These are phyloP conservation scores for Apophysomyces variabilis DNA, from an alignment of 371 early-diverging fungal genomes.

Conservation along the genomic window DNA sequence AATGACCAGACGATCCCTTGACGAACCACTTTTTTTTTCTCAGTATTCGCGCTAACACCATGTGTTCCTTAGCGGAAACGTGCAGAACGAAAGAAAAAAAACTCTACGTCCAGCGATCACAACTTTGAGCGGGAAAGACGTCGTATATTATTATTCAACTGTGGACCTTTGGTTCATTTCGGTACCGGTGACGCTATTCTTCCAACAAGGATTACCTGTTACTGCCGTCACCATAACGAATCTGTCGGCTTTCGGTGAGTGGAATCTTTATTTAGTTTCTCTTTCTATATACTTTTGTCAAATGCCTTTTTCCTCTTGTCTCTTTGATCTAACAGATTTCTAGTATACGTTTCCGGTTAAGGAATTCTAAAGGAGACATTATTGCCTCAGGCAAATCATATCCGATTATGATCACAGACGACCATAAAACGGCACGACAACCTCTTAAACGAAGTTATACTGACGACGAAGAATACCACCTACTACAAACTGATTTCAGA, in stretches of 20 bases:
- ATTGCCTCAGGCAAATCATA: constrained; percentile 76
- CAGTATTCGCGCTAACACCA: too few relatives aligned
- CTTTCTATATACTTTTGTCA: neutral
- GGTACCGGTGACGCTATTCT: constrained; percentile 81
- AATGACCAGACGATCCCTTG: neutral
- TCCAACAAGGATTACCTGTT: constrained; percentile 91
- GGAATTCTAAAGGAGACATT: constrained; percentile 37
- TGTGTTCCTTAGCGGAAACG: constrained; percentile 37
- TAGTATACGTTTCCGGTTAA: constrained; percentile 70
- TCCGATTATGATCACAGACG: constrained; percentile 89
- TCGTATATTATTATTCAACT: constrained; percentile 81
- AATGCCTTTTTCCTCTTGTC: neutral
- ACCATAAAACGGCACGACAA: constrained; percentile 64
- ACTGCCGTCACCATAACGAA: constrained; percentile 90
- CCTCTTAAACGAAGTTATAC: constrained; percentile 12
- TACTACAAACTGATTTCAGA: constrained; percentile 28
- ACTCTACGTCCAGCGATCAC: constrained; percentile 28
- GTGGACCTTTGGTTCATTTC: constrained; percentile 80
- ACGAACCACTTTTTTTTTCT: too few relatives aligned
- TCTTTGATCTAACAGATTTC: constrained; percentile 16
- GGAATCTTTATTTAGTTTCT: neutral
- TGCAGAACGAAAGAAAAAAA: constrained; percentile 53
- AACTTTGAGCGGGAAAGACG: constrained; percentile 61
- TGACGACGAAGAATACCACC: constrained; percentile 4
- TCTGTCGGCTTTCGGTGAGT: constrained; percentile 78